phyloP scores from a whole-genome alignment of 2,329 filamentous ascomycete genomes.

The Colletotrichum horii region DNA sequence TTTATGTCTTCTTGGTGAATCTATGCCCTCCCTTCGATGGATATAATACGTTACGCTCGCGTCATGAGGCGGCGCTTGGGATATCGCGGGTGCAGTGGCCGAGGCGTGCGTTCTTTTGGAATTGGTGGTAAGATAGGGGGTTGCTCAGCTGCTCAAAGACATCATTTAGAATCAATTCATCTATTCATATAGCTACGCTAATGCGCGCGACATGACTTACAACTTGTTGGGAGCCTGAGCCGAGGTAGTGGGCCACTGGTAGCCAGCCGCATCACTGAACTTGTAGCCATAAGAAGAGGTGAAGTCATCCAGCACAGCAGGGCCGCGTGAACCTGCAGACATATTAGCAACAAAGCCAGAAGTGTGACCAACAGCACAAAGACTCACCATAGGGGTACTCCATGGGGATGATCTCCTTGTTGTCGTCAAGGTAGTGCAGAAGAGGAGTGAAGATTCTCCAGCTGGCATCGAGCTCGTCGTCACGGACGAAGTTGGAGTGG shows the following conservation, averaged over 20 bases:
- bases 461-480: constrained; percentile 94
- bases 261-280: constrained; percentile 94
- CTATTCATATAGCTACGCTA: constrained; percentile 21
- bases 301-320: constrained; percentile 96
- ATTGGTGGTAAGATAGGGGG: not conserved
- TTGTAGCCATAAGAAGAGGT: constrained; percentile 98
- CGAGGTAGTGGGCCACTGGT: constrained; percentile 89
- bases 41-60: constrained; percentile 18
- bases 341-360: constrained; percentile 24
- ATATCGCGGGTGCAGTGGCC: constrained; percentile 4
- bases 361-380: not conserved
- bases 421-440: constrained; percentile 96
- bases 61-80: not conserved
- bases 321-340: constrained; percentile 84
- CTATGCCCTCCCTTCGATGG: constrained; percentile 20
- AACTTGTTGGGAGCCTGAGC: constrained; percentile 76
- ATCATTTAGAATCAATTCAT: constrained; percentile 22
- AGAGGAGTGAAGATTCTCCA: constrained; percentile 99
- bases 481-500: constrained; percentile 98
- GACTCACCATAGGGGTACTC: constrained; percentile 95
- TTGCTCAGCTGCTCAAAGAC: constrained; percentile 19
- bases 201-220: constrained; percentile 55
- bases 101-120: not conserved
- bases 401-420: constrained; percentile 99
- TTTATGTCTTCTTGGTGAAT: constrained; percentile 17